These are phyloP conservation scores for Annulohypoxylon bovei DNA, from an alignment of 495 filamentous ascomycete species.

Conservation along the genomic window DNA sequence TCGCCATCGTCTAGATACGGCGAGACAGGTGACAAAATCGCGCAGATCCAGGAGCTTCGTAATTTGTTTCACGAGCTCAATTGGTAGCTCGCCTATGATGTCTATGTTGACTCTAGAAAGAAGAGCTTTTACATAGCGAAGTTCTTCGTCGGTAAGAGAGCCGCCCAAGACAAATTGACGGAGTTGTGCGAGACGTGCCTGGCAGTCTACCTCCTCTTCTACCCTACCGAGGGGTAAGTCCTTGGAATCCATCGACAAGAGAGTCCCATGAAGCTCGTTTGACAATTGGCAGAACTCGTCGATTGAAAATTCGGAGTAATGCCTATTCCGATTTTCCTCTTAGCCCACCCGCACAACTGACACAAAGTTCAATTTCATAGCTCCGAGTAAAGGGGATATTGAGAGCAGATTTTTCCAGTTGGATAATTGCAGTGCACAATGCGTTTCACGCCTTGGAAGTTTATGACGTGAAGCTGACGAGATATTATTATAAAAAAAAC, in stretches of 20 bases:
- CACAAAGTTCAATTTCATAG: too few species aligned
- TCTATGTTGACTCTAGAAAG: slow-evolving; percentile 38
- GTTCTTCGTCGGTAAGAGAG: slow-evolving; percentile 38
- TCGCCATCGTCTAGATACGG: slow-evolving; percentile 50
- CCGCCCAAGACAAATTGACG: slow-evolving; percentile 18
- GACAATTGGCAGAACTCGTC: not conserved
- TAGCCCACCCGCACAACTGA: not conserved
- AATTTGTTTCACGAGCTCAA: slow-evolving; percentile 47
- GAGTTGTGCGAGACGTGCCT: slow-evolving; percentile 13
- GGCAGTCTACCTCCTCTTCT: not conserved
- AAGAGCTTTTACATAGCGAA: slow-evolving; percentile 40
- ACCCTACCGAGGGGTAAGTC: not conserved
- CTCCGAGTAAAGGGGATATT: too few species aligned
- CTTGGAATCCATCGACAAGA: slow-evolving; percentile 17
- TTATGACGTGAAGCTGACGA: not conserved
- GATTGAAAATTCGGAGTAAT: not conserved
- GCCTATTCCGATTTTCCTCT: not conserved
- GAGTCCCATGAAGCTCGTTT: not conserved
- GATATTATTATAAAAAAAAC: too few species aligned
- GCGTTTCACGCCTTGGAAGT: not conserved
- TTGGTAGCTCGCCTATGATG: slow-evolving; percentile 45
- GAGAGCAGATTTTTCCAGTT: too few species aligned
- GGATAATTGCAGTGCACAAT: not conserved
- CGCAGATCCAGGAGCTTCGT: slow-evolving; percentile 35
- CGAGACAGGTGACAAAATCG: slow-evolving; percentile 37